phyloP scores from a whole-genome alignment of 2,329 filamentous ascomycete genomes.

The Neophaeococcomyces mojaviensis region DNA sequence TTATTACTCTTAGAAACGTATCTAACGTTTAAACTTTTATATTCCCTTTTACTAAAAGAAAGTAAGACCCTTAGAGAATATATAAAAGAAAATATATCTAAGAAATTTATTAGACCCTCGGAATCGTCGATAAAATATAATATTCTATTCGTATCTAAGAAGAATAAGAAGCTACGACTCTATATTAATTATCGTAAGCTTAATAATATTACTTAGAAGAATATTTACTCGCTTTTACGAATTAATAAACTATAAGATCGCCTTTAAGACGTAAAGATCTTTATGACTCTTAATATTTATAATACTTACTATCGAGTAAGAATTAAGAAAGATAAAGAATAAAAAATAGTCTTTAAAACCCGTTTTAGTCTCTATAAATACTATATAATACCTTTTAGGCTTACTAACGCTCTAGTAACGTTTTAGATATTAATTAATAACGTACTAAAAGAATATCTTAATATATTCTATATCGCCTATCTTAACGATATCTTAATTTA shows the following conservation, averaged over 20 bases:
- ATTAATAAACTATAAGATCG: slow-evolving; percentile 7
- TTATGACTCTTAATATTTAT: slow-evolving; percentile 4
- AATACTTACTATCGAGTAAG: slow-evolving; percentile 12
- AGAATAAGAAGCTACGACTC: neutral
- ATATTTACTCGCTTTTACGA: slow-evolving; percentile 2
- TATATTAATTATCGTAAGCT: slow-evolving; percentile 7
- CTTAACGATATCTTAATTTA: slow-evolving; percentile 20
- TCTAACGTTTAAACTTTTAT: neutral
- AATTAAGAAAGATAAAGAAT: slow-evolving; percentile 17
- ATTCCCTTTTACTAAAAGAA: neutral
- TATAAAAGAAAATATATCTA: neutral
- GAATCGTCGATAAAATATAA: neutral
- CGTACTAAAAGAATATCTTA: slow-evolving; percentile 10
- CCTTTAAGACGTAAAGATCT: slow-evolving; percentile 2
- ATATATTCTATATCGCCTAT: slow-evolving; percentile 15
- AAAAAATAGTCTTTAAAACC: slow-evolving; percentile 18
- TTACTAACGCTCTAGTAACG: slow-evolving; percentile 14
- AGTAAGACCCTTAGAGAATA: neutral
- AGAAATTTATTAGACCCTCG: neutral
- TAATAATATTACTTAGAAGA: slow-evolving; percentile 7
- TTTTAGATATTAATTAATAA: slow-evolving; percentile 21
- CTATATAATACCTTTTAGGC: slow-evolving; percentile 18
- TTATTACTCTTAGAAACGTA: neutral
- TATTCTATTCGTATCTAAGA: slow-evolving; percentile 8
- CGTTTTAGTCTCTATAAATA: slow-evolving; percentile 20